These are phyloP conservation scores for Chenopodium formosanum DNA, from an alignment of 148 eudicot genomes.

Conservation along the genomic window DNA sequence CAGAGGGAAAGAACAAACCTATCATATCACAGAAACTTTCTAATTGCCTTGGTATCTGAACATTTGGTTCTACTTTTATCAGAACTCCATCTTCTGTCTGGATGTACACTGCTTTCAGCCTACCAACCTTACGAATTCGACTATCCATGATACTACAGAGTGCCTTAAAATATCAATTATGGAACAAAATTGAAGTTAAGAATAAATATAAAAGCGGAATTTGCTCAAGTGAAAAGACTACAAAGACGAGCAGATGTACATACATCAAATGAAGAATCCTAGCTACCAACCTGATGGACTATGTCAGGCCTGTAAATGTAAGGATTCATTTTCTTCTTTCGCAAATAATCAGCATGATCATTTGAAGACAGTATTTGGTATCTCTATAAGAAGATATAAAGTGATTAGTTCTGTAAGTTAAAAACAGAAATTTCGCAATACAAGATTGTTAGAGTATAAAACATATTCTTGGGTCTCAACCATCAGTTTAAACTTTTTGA, in stretches of 20 bases:
- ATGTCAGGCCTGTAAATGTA: conserved; percentile 31
- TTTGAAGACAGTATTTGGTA: conserved; percentile 27
- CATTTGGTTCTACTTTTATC: conserved; percentile 21
- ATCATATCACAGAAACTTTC: conserved; percentile 20
- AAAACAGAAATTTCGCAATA: background rate
- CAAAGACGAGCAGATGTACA: too few relatives aligned
- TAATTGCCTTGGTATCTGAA: conserved; percentile 6
- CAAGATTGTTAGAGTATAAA: too few relatives aligned
- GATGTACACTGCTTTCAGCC: conserved; percentile 28
- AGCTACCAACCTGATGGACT: conserved; percentile 26
- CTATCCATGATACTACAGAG: conserved; percentile 25
- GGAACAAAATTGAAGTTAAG: background rate
- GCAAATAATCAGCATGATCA: conserved; percentile 28
- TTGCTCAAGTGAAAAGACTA: background rate
- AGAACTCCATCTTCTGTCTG: conserved; percentile 22
- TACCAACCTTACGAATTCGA: conserved; percentile 27
- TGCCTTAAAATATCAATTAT: conserved; percentile 10
- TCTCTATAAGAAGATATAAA: conserved; percentile 14
- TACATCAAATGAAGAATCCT: background rate
- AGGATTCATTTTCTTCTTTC: conserved; percentile 28
- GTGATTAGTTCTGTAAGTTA: background rate
- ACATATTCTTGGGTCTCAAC: too few relatives aligned
- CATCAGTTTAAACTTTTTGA: too few relatives aligned
- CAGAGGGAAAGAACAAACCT: conserved; percentile 7
- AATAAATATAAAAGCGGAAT: background rate